Percentiles rank a stretch among this genome's conserved stretches.
These are phyloP conservation scores for Boletus subcaerulescens DNA, from an alignment of 768 basidiomycete genomes.

Conservation along the genomic window DNA sequence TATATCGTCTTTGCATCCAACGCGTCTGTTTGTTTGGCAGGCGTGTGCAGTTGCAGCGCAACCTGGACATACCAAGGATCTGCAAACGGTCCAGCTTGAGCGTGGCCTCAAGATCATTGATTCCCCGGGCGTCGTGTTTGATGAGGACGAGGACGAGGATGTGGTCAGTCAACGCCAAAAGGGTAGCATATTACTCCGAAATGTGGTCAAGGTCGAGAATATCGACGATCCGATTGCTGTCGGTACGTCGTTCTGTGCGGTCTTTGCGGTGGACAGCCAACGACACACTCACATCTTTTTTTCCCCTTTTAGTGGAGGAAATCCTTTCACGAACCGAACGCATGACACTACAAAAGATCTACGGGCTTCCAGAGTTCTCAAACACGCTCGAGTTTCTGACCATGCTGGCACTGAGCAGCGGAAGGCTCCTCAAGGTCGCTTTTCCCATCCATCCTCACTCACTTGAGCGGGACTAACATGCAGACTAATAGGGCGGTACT, in stretches of 20 bases:
- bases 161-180: slow-evolving; percentile 45
- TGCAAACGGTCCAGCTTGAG: slow-evolving; percentile 90
- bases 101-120: slow-evolving; percentile 91
- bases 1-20: neutral
- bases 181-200: slow-evolving; percentile 71
- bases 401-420: slow-evolving; percentile 80
- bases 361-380: slow-evolving; percentile 73
- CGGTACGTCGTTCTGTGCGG: slow-evolving; percentile 46
- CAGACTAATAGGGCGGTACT: slow-evolving; percentile 66
- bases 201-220: slow-evolving; percentile 88
- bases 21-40: slow-evolving; percentile 31
- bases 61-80: slow-evolving; percentile 88
- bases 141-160: slow-evolving; percentile 61
- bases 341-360: slow-evolving; percentile 76
- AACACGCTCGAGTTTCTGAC: slow-evolving; percentile 83
- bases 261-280: neutral
- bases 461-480: neutral
- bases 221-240: slow-evolving; percentile 88
- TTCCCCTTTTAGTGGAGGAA: slow-evolving; percentile 65
- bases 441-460: neutral
- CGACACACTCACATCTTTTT: neutral
- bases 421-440: slow-evolving; percentile 76
- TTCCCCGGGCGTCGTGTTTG: slow-evolving; percentile 97
- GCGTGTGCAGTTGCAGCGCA: slow-evolving; percentile 95
- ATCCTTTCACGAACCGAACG: slow-evolving; percentile 72